Base-by-base conservation (phyloP, 345 rosid species). In the Eutrema heterophyllum region DNA sequence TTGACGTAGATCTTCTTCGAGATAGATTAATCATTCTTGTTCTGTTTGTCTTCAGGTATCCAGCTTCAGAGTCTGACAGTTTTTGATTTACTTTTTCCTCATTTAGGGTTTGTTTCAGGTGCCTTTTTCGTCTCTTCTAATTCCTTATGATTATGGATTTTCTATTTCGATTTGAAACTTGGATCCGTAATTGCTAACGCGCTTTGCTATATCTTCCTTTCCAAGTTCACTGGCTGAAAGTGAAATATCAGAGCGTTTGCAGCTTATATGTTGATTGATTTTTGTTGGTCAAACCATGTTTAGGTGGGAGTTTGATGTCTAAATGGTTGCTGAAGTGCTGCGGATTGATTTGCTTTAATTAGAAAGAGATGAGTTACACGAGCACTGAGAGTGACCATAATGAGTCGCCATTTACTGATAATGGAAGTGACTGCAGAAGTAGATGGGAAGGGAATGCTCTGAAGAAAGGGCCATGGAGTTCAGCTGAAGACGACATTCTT, bases 391-490 rank as follows among this genome's bases (percentile, higher is more conserved):
- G 86, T 57, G 88, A 91, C 76, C 89, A 77, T 69, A 77, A 48
- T 32, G 89, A 83, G 35, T 89, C 88, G 1, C 85, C 85, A 2
- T 80, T 76, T 80, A 59, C 61, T 38, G 94, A 86, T 46, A 29
- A 16, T 32, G 85, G 81, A 51, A 81, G 60, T 64, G 78, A 54
- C 36, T 80, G 78, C 56, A 88, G 83, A 66, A 79, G 75, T 79
- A 64, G 65, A 8, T 82, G 76, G 81, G 85, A 77, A 26, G 89
- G 88, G 14, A 49, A 52, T 64, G 73, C 38, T 71, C 49, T 93
- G 75, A 93, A 93, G 86, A 93, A 93, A 86, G 98, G 98, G 16
- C 98, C 98, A 21, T 93, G 98, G 98, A 93, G 95, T 7, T 81
- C 97, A 21, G 85, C 92, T 60, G 97, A 93, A 84, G 98, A 93